Evolutionary conservation across 495 filamentous ascomycete species (phyloP), one percentile per base, ranked within the genome.

Genomic region (Cercophora samala): DNA sequence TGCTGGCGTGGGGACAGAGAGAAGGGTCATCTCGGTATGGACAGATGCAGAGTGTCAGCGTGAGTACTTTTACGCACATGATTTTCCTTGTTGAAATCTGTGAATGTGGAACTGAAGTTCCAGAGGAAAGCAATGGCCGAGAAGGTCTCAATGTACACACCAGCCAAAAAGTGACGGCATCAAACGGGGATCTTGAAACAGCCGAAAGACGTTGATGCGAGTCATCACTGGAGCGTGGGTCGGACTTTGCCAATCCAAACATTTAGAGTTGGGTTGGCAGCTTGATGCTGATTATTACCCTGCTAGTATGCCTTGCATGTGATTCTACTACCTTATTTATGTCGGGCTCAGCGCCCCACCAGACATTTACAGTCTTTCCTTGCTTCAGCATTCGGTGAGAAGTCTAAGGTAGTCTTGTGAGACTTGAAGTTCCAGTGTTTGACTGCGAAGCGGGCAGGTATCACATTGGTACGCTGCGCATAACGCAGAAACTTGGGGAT

Each of bases 31-130:
- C 58, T n/a, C 58, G 21, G 58, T 25, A 17, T 29, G 58, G 58
- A 17, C 58, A 60, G 58, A n/a, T 25, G 58, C 58, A 60, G 58
- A 60, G 23, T 5, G 15, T 8, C 5, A 60, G 58, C 23, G 24
- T 19, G 13, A 18, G 58, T 18, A 60, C 23, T 24, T n/a, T 19
- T 1, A 32, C 29, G 58, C 58, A 60, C 58, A 60, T 60, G 19
- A n/a, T 26, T 18, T 56, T 19, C 11, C 22, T 56, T 23, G n/a
- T 19, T 60, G 19, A n/a, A n/a, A n/a, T n/a, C n/a, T n/a, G n/a
- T n/a, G n/a, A n/a, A n/a, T n/a, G n/a, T n/a, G n/a, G n/a, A n/a
- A n/a, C n/a, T n/a, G n/a, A n/a, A n/a, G n/a, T n/a, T n/a, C n/a
- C n/a, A n/a, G n/a, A n/a, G 53, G 19, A 3, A 56, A 21, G 22